Evolutionary conservation across 2,329 filamentous ascomycete genomes (phyloP), one percentile per base, ranked within the genome.

Genomic region (Pyricularia grisea): DNA sequence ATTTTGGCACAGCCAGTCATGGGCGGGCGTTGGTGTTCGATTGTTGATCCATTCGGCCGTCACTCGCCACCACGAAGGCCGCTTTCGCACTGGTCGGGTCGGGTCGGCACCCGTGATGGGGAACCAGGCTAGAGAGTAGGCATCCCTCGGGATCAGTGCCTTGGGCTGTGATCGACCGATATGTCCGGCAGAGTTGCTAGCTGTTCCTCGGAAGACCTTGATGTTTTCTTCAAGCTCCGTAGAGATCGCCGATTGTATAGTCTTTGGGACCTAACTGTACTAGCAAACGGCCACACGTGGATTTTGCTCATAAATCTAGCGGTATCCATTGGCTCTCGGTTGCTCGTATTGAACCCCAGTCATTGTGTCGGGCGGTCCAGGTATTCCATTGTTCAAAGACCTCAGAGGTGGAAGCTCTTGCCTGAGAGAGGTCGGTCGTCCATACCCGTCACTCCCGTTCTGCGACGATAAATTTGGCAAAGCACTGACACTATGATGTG

Each of bases 261-360:
- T n/a, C 42, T 55, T 20, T 50, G 5, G 36, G 27, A 27, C 20
- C n/a, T 60, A 10, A n/a, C n/a, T 4, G 55, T 25, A 11, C 11
- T 4, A 61, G 23, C 23, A 12, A 10, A 28, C 23, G 23, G 23
- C 7, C 9, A 17, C 10, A 10, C 14, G 14, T 36, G 58, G 17
- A 27, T 12, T 61, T 61, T 25, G n/a, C 11, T n/a, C 58, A 28
- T n/a, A 5, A n/a, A n/a, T 9, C 58, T 61, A 61, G 61, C 83
- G 81, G 72, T 81, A 87, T 5, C 83, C 83, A 70, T 82, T 83
- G 9, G 78, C 71, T 27, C 82, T 79, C 2, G 83, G 79, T 6
- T 79, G 78, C 31, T 88, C 86, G 67, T 90, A 90, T 74, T 89
- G 87, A 6, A 90, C 86, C 1, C 88, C 88, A 1, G 86, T 88